phyloP scores from a whole-genome alignment of 805 yeast species.

The Hanseniaspora vineae region DNA sequence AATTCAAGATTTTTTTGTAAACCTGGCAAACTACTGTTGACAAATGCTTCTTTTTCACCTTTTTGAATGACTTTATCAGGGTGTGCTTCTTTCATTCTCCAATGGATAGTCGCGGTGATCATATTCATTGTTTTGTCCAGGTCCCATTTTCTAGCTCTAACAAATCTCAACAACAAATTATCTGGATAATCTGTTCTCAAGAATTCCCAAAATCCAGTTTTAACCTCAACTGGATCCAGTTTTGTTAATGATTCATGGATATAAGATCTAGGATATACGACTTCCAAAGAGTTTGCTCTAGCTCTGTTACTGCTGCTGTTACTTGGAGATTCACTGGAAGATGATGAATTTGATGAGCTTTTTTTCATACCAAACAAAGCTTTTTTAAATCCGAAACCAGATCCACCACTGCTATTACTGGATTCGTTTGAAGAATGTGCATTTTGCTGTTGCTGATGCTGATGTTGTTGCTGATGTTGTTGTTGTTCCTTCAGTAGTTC shows the following conservation, averaged over 20 bases:
- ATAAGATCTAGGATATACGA: constrained; percentile 23
- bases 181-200: constrained; percentile 74
- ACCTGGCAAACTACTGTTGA: constrained; percentile 23
- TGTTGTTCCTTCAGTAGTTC: constrained; percentile 8
- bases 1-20: constrained; percentile 29
- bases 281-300: constrained; percentile 11
- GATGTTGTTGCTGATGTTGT: neutral
- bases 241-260: constrained; percentile 39
- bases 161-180: constrained; percentile 57
- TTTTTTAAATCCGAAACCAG: constrained; percentile 6
- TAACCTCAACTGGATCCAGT: constrained; percentile 38
- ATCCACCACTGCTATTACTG: neutral
- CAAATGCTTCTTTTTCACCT: constrained; percentile 57
- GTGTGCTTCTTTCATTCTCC: constrained; percentile 47
- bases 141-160: constrained; percentile 82
- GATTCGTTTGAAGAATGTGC: neutral
- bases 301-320: constrained; percentile 7
- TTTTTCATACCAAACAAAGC: constrained; percentile 2
- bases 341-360: neutral
- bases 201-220: constrained; percentile 43
- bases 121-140: constrained; percentile 53
- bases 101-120: constrained; percentile 59
- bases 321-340: constrained; percentile 5
- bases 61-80: constrained; percentile 49
- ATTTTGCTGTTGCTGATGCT: neutral